A percentile compares a stretch with the other conserved stretches of the same genome.
Conservation (phyloP, 2,329 filamentous ascomycete species). For the Paracamarosporium sp. region DNA sequence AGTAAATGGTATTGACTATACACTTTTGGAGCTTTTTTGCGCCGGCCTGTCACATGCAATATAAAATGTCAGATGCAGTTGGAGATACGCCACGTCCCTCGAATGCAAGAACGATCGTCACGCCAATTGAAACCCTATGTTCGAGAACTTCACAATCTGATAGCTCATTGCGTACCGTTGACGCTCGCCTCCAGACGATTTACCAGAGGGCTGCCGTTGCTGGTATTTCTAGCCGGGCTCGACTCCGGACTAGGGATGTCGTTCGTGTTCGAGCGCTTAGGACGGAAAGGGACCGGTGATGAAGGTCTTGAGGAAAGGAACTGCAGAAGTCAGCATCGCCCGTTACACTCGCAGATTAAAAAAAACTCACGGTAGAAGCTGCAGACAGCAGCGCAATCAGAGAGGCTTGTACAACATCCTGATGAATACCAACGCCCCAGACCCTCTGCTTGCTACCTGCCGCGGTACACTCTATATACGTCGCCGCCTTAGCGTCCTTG, state of each 20-base stretch:
- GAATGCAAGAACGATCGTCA: neutral
- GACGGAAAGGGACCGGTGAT: constrained; percentile 70
- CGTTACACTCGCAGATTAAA: neutral
- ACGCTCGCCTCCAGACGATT: constrained; percentile 37
- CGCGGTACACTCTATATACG: constrained; percentile 88
- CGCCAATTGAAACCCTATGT: neutral
- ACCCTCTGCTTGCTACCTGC: constrained; percentile 72
- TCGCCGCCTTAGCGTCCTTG: constrained; percentile 86
- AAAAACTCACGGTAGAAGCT: constrained; percentile 77
- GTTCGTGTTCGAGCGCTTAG: constrained; percentile 60
- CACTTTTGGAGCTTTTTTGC: neutral
- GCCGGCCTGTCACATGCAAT: neutral
- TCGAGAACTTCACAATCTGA: neutral
- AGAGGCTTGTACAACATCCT: constrained; percentile 89
- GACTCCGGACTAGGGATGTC: constrained; percentile 37
- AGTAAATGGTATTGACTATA: neutral
- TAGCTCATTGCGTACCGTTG: constrained; percentile 19
- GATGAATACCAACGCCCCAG: constrained; percentile 91
- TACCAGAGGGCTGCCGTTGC: constrained; percentile 27
- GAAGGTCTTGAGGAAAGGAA: constrained; percentile 75
- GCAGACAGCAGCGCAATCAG: constrained; percentile 85
- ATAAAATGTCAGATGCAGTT: neutral
- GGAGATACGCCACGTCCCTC: neutral
- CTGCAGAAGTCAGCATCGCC: constrained; percentile 51
- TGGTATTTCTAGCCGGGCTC: constrained; percentile 22